phyloP scores from a whole-genome alignment of 495 filamentous ascomycete species.

The Talaromyces ruber region DNA sequence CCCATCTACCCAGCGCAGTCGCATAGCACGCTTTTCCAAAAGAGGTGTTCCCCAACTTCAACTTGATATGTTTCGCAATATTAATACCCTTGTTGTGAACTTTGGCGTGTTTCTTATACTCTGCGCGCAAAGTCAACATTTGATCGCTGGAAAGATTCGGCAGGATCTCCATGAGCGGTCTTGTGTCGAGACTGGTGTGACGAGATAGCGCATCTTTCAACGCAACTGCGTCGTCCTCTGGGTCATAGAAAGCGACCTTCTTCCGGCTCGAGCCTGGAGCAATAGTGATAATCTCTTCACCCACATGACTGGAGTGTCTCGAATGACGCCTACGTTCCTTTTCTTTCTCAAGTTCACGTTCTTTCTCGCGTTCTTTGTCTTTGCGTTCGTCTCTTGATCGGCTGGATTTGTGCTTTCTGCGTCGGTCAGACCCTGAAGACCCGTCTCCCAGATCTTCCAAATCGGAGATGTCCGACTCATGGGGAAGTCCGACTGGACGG shows the following conservation, averaged over 20 bases:
- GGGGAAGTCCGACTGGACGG: conserved; percentile 30
- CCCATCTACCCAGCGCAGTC: conserved; percentile 84
- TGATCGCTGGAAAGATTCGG: conserved; percentile 80
- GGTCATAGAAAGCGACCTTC: conserved; percentile 62
- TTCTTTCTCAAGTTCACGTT: conserved; percentile 12
- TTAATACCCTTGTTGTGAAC: conserved; percentile 79
- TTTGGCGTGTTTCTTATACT: conserved; percentile 87
- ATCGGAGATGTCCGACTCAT: conserved; percentile 44
- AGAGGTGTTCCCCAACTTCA: conserved; percentile 58
- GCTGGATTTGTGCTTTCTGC: conserved; percentile 11
- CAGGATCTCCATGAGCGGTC: conserved; percentile 71
- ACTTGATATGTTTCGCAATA: conserved; percentile 89
- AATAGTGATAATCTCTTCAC: conserved; percentile 17
- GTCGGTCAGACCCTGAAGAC: conserved; percentile 26
- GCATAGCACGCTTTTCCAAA: conserved; percentile 89
- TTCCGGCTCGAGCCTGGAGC: conserved; percentile 29
- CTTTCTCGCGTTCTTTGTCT: conserved; percentile 12
- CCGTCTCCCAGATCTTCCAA: conserved; percentile 30
- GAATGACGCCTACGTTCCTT: conserved; percentile 20
- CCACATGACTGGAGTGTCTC: conserved; percentile 3
- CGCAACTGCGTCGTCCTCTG: conserved; percentile 64
- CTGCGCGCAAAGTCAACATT: conserved; percentile 68
- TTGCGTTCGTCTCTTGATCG: conserved; percentile 5
- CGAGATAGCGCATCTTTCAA: conserved; percentile 69
- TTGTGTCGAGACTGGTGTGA: conserved; percentile 54